Base-by-base conservation (phyloP, 345 rosid genomes). In the Heritiera fomes region DNA sequence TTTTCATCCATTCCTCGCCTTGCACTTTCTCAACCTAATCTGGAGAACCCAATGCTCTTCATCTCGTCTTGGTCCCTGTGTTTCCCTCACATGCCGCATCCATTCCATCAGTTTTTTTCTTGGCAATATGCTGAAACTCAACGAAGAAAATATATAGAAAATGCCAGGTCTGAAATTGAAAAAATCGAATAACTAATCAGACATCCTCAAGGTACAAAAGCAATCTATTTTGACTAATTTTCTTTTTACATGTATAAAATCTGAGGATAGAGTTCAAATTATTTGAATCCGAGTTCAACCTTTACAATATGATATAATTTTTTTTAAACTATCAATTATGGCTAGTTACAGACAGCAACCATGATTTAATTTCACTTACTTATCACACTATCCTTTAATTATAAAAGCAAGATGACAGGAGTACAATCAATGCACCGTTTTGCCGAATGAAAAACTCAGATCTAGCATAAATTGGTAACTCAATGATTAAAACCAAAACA, bases 401-500 rank as follows among this genome's bases (percentile, higher is more conserved):
- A 1, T 46, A 46, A 46, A 9, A 9, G 50, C 50, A 46, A 46
- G 11, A 46, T 46, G 12, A 46, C 50, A 46, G 8, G 9, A 46
- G 50, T 46, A 46, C 9, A 50, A 46, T 46, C 8, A 46, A 46
- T 46, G 50, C 50, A 52, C 7, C 6, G 17, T 3, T 41, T 53
- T 17, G 20, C 20, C 0, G 53, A 68, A 10, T 41, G 43, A 4
- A 43, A 43, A 8, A 43, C 45, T 43, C 23, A n/a, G 45, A 45
- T 30, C 7, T 45, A 20, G 70, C n/a, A n/a, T 18, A 45, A 5
- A 15, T 8, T 11, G 8, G 53, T 20, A 68, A 47, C 55, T 45
- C 73, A 43, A 12, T 34, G 38, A 34, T 34, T 34, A 84, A 97
- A 91, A 63, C 99, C 96, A 74, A 97, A 97, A 76, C 98, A 97